These are phyloP conservation scores for Acidiella bohemica DNA, from an alignment of 495 filamentous ascomycete species.

Conservation along the genomic window DNA sequence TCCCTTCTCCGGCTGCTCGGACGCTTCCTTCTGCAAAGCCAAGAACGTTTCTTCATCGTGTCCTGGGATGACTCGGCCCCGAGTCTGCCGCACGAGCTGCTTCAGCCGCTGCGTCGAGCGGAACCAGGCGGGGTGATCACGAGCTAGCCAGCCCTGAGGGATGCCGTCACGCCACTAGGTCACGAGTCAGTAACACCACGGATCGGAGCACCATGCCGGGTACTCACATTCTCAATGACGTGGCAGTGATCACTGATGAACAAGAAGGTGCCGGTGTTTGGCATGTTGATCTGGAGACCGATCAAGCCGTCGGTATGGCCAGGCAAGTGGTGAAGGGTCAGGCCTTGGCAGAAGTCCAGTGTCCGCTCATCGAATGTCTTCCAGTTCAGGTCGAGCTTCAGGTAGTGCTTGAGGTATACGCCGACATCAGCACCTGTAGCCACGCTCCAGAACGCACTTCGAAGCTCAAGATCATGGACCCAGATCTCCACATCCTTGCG, in stretches of 20 bases:
- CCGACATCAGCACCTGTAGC: conserved; percentile 34
- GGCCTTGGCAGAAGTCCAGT: conserved; percentile 29
- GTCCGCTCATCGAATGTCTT: conserved; percentile 29
- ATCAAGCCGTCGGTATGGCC: conserved; percentile 26
- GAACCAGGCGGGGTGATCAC: conserved; percentile 28
- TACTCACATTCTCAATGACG: conserved; percentile 26
- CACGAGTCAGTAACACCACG: neutral
- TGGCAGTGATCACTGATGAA: conserved; percentile 30
- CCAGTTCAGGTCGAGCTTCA: conserved; percentile 21
- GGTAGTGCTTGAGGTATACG: conserved; percentile 32
- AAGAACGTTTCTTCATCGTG: conserved; percentile 28
- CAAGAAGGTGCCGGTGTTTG: conserved; percentile 27
- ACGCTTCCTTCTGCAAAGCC: conserved; percentile 12
- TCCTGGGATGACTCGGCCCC: conserved; percentile 26
- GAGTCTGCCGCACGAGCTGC: conserved; percentile 24
- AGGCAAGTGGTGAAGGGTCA: conserved; percentile 29
- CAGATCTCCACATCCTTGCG: conserved; percentile 38
- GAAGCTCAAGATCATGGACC: conserved; percentile 39
- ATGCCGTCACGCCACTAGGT: conserved; percentile 19
- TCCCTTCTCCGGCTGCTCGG: conserved; percentile 8
- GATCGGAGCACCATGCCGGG: neutral
- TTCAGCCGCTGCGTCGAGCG: conserved; percentile 27
- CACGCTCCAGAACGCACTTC: conserved; percentile 35
- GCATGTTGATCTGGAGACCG: conserved; percentile 29
- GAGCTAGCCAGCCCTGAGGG: conserved; percentile 17